A percentile compares a stretch with the other conserved stretches of the same genome.
Conservation (phyloP, 495 filamentous ascomycete species). For the Mytilinidion resinicola region DNA sequence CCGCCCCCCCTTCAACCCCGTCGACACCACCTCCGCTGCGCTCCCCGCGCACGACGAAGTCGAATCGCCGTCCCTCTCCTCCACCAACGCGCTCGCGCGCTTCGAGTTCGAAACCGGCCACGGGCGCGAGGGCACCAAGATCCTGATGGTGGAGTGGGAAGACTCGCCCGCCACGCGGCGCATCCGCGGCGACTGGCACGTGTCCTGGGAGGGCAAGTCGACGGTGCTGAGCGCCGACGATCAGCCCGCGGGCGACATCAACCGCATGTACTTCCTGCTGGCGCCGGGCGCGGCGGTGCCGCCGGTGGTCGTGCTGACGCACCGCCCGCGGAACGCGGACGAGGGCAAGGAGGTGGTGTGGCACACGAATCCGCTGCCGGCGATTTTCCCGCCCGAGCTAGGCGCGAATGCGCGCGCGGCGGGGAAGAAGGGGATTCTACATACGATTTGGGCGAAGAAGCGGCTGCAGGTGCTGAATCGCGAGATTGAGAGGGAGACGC, state of each 20-base stretch:
- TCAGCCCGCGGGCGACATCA: conserved; percentile 46
- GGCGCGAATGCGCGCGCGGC: conserved; percentile 56
- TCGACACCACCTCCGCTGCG: conserved; percentile 31
- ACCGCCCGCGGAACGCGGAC: conserved; percentile 36
- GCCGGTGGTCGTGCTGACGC: conserved; percentile 58
- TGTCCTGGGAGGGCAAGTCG: conserved; percentile 70
- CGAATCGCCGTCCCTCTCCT: conserved; percentile 36
- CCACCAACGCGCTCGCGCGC: conserved; percentile 56
- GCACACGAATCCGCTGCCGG: conserved; percentile 66
- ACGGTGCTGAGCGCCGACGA: conserved; percentile 60
- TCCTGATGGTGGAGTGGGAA: conserved; percentile 81
- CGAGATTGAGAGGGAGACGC: conserved; percentile 40
- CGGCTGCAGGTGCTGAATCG: conserved; percentile 52
- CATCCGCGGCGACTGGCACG: conserved; percentile 54
- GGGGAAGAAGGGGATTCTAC: conserved; percentile 71
- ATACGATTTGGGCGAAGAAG: conserved; percentile 78
- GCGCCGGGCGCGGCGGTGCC: conserved; percentile 61
- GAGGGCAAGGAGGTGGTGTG: conserved; percentile 26
- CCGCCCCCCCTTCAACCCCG: conserved; percentile 32
- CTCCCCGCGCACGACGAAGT: conserved; percentile 32
- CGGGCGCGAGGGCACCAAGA: conserved; percentile 75
- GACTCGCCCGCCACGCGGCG: conserved; percentile 44
- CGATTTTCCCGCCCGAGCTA: conserved; percentile 70
- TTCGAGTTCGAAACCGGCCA: conserved; percentile 78
- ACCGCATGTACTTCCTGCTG: conserved; percentile 69